Conservation (phyloP, 352 stramenopile genomes). For the Pythium dissimile region DNA sequence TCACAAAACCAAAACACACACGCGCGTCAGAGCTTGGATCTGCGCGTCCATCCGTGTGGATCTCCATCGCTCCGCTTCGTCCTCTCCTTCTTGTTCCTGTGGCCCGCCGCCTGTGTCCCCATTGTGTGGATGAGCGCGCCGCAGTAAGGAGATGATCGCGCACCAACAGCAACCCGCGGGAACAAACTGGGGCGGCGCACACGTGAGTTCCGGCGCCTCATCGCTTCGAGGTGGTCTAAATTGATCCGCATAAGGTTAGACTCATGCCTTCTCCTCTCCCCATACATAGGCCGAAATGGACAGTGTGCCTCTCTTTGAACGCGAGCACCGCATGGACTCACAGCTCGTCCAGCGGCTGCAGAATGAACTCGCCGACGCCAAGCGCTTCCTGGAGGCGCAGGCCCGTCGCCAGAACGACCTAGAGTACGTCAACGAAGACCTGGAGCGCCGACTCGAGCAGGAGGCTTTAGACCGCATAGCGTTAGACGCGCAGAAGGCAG, state of each 20-base stretch:
- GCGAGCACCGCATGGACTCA: conserved; percentile 81
- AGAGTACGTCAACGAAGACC: conserved; percentile 85
- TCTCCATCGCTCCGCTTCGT: not conserved
- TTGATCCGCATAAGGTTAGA: conserved; percentile 1
- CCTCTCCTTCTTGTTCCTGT: conserved; percentile 7
- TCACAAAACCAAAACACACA: not conserved
- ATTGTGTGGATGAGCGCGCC: conserved; percentile 22
- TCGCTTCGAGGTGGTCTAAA: not conserved
- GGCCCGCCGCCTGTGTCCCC: conserved; percentile 11
- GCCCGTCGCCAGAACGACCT: conserved; percentile 80
- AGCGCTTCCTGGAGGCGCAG: conserved; percentile 81
- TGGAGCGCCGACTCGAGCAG: conserved; percentile 72
- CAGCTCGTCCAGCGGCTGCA: conserved; percentile 82
- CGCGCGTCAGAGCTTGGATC: not conserved
- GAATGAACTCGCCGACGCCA: conserved; percentile 80
- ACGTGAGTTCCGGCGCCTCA: conserved; percentile 17
- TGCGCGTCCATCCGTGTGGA: not conserved
- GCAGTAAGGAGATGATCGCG: conserved; percentile 31
- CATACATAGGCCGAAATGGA: conserved; percentile 63
- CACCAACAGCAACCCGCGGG: conserved; percentile 29
- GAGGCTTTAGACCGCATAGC: conserved; percentile 82
- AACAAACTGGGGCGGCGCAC: conserved; percentile 27
- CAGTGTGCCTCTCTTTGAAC: conserved; percentile 81
- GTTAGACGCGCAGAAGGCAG: conserved; percentile 74
- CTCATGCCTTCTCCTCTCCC: not conserved